Conservation (phyloP, 75 land plant genomes). For the Cunninghamia lanceolata region DNA sequence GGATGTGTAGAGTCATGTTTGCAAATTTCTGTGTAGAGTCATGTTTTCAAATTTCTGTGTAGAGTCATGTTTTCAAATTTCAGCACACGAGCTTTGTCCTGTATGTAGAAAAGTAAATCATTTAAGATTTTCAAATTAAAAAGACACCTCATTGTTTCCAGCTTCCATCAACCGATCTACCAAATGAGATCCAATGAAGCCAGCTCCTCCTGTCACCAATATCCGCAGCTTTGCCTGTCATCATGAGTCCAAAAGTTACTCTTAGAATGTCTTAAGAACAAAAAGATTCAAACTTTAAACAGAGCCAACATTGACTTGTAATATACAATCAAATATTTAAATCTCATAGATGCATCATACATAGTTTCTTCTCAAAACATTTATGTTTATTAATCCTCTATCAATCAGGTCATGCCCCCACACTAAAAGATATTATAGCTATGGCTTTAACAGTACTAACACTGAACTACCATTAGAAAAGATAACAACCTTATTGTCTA, state of each 20-base stretch:
- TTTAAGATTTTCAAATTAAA: background rate
- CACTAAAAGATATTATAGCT: too few relatives aligned
- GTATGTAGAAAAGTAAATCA: background rate
- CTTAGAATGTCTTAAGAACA: background rate
- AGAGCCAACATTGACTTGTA: background rate
- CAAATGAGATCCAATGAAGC: constrained; percentile 95
- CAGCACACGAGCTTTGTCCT: background rate
- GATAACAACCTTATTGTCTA: too few relatives aligned
- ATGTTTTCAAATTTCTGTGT: background rate
- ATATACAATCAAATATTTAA: background rate
- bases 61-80: background rate
- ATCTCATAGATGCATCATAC: background rate
- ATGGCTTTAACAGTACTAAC: too few relatives aligned
- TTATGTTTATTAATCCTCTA: too few relatives aligned
- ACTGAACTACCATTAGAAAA: too few relatives aligned
- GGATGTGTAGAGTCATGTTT: background rate
- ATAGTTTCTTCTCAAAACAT: background rate
- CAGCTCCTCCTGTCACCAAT: constrained; percentile 97
- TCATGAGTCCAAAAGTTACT: background rate
- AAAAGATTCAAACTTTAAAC: background rate
- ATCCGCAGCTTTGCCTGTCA: constrained; percentile 84
- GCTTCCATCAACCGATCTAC: constrained; percentile 93
- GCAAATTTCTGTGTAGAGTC: too few relatives aligned
- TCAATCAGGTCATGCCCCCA: too few relatives aligned
- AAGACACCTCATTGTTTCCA: constrained; percentile 85